Conservation (phyloP, 805 yeast genomes). For the Candida fluviatilis region DNA sequence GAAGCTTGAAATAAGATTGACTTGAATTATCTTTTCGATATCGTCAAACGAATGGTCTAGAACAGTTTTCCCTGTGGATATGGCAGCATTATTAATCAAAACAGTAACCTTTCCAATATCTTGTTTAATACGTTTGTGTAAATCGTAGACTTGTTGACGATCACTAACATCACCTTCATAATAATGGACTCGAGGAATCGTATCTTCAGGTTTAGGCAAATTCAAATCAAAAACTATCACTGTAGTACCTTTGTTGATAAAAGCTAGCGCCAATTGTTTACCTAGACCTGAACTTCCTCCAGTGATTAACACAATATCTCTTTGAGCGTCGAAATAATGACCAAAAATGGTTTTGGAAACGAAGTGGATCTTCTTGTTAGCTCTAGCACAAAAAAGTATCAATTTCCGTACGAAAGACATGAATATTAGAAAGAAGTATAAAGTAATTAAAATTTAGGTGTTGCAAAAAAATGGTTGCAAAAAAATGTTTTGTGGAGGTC, state of each 20-base stretch:
- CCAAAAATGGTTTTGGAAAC: slow-evolving; percentile 45
- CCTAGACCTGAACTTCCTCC: slow-evolving; percentile 89
- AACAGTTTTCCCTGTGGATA: slow-evolving; percentile 55
- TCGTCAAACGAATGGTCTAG: slow-evolving; percentile 52
- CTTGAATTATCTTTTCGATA: slow-evolving; percentile 57
- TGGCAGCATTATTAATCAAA: slow-evolving; percentile 83
- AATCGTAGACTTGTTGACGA: slow-evolving; percentile 36
- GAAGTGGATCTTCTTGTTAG: slow-evolving; percentile 19
- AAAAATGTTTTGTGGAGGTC: not conserved
- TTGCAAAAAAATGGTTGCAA: slow-evolving; percentile 1
- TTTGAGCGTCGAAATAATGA: slow-evolving; percentile 44
- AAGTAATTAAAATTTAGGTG: no score
- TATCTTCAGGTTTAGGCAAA: slow-evolving; percentile 16
- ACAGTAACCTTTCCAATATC: slow-evolving; percentile 60
- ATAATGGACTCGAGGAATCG: slow-evolving; percentile 44
- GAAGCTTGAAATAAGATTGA: slow-evolving; percentile 69
- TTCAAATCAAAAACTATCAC: slow-evolving; percentile 66
- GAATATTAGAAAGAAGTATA: no score
- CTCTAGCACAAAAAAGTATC: not conserved
- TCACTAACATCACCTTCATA: slow-evolving; percentile 69
- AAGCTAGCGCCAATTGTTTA: slow-evolving; percentile 46
- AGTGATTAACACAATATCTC: slow-evolving; percentile 69
- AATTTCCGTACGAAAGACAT: not conserved
- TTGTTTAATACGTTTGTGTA: slow-evolving; percentile 37
- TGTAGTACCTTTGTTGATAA: slow-evolving; percentile 41